phyloP scores from a whole-genome alignment of 768 basidiomycete species.

The Omphalotus guepiniiformis region DNA sequence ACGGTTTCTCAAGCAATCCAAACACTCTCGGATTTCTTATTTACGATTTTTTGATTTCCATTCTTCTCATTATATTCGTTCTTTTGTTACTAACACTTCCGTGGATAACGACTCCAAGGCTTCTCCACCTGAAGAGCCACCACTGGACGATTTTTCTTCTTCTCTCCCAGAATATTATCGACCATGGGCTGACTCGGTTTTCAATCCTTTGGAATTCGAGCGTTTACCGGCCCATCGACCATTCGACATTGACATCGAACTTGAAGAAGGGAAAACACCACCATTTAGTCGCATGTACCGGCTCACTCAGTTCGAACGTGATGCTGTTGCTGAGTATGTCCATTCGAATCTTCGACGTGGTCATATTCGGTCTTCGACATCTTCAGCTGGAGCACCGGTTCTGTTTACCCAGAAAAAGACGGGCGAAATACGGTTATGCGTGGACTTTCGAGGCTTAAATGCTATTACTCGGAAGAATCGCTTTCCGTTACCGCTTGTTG shows the following conservation, averaged over 20 bases:
- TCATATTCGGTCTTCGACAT: slow-evolving; percentile 29
- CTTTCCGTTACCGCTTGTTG: neutral
- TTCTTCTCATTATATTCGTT: neutral
- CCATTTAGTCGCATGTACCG: neutral
- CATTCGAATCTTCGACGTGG: slow-evolving; percentile 33
- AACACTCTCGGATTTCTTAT: neutral
- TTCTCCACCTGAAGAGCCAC: no score
- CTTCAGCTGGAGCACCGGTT: slow-evolving; percentile 27
- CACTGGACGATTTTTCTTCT: no score
- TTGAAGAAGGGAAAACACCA: neutral
- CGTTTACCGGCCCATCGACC: neutral
- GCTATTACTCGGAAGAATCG: slow-evolving; percentile 11
- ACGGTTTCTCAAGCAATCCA: neutral
- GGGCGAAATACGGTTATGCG: slow-evolving; percentile 18
- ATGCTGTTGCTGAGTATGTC: slow-evolving; percentile 30
- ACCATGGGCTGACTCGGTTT: neutral
- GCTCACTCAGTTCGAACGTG: slow-evolving; percentile 24
- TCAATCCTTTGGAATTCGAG: neutral
- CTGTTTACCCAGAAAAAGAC: slow-evolving; percentile 20
- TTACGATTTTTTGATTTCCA: neutral
- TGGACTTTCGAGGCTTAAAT: slow-evolving; percentile 25
- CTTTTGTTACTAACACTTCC: no score
- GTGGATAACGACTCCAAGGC: no score
- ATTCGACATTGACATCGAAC: neutral
- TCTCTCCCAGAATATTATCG: neutral